phyloP scores from a whole-genome alignment of 352 stramenopile species.

The Hyaloperonospora arabidopsidis region DNA sequence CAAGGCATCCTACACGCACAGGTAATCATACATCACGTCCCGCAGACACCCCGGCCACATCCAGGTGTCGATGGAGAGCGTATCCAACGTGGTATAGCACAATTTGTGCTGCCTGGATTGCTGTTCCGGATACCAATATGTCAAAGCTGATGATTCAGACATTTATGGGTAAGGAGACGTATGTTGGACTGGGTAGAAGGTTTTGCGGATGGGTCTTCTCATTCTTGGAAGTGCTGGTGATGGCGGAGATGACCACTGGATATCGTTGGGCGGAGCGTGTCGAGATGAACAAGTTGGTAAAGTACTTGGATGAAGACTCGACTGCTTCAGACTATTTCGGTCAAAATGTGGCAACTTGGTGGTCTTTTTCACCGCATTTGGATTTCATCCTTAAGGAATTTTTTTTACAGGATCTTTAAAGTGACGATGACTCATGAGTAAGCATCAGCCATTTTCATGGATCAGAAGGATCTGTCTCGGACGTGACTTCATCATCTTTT shows the following conservation, averaged over 20 bases:
- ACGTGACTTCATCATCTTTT: no score
- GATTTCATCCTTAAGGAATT: no score
- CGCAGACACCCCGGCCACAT: not conserved
- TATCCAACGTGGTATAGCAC: not conserved
- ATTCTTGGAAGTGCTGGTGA: not conserved
- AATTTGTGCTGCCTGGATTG: not conserved
- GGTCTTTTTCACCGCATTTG: no score
- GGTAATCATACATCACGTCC: not conserved
- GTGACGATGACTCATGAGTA: no score
- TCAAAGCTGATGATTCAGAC: not conserved
- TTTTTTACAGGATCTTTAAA: no score
- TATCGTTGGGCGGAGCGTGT: no score
- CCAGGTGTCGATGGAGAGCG: not conserved
- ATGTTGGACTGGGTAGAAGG: not conserved
- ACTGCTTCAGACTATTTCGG: no score
- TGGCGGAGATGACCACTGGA: not conserved
- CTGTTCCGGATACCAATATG: not conserved
- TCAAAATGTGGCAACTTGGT: no score
- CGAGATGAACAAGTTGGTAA: no score
- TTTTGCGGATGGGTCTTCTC: not conserved
- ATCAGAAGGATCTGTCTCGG: no score
- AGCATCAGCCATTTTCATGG: no score
- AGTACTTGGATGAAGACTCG: no score
- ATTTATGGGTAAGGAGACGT: not conserved
- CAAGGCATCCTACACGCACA: not conserved